phyloP scores from a whole-genome alignment of 345 rosid genomes.

The Trapa incisa region DNA sequence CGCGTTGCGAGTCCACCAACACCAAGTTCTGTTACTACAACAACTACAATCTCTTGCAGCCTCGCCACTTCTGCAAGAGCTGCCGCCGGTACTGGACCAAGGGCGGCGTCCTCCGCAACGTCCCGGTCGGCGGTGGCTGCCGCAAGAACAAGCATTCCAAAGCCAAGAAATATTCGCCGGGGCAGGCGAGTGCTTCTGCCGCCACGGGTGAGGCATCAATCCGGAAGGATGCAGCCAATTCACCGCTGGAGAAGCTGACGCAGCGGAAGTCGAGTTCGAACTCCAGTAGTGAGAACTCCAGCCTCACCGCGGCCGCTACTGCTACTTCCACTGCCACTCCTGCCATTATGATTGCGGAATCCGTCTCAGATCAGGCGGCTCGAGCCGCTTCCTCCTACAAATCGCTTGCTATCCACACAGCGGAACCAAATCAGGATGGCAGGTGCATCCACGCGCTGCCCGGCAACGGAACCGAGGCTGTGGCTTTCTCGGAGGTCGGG shows the following conservation, averaged over 20 bases:
- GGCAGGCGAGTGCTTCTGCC: not conserved
- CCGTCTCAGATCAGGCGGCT: not conserved
- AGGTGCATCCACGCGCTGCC: not conserved
- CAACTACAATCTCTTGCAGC: constrained; percentile 9
- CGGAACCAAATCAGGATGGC: not conserved
- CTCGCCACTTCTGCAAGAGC: constrained; percentile 7
- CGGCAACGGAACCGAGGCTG: not conserved
- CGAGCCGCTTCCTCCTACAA: not conserved
- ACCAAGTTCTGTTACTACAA: constrained; percentile 10
- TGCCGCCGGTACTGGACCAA: constrained; percentile 9
- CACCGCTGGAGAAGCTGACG: not conserved
- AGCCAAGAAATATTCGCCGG: not conserved
- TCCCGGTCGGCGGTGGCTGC: constrained; percentile 9
- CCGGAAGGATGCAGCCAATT: not conserved
- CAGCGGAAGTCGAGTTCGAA: not conserved
- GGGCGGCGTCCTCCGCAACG: constrained; percentile 8
- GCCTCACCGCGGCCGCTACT: not conserved
- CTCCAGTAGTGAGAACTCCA: constrained; percentile 6
- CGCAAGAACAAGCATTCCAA: constrained; percentile 7
- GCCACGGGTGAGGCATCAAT: not conserved
- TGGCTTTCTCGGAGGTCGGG: not conserved
- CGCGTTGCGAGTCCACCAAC: constrained; percentile 4
- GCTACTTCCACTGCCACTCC: no score
- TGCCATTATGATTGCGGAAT: not conserved
- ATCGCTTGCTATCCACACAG: not conserved